Evolutionary conservation across 805 yeast genomes (phyloP), one percentile per base, ranked within the genome.

Genomic region (Wickerhamiella brachini): DNA sequence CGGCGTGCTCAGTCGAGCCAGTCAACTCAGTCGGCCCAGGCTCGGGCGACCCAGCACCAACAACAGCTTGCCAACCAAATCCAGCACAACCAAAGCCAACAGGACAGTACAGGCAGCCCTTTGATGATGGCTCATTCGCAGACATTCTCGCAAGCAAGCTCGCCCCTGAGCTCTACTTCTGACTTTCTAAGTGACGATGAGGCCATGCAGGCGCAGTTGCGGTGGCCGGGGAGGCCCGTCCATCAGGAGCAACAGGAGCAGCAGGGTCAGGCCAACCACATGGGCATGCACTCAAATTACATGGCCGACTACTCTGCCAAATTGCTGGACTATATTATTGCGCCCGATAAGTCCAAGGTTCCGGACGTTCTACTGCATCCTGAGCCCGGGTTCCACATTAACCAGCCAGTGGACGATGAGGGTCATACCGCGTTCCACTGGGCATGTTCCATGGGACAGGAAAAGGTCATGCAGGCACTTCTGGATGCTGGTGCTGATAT

Each of bases 401-500:
- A 81, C 69, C 85, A 83, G 49, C 80, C 87, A 3, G 85, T 93
- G 23, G 98, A 93, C 64, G 89, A 85, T 53, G 97, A 93, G 62
- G 94, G 95, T 1, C 94, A 93, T 62, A 85, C 96, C 0, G 83
- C 95, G 1, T 80, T 93, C 58, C 98, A 93, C 67, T 93, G 97
- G 97, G 95, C 97, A 0, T 87, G 97, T 54, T 84, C 97, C 0
- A 87, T 93, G 77, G 98, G 97, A 3, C 85, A 82, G 63, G 67
- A 83, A 34, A 76, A 75, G 46, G 80, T 89, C 67, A 80, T 86
- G 51, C 93, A 83, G 57, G 76, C 88, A 13, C 72, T 93, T 43
- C 68, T 86, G 29, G 72, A 79, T 26, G 78, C 82, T 41, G 95
- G 95, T 4, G 93, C 95, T 2, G 77, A 81, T 66, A 75, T 78